Percentiles rank a stretch among this genome's conserved stretches.
These are phyloP conservation scores for Clavispora santaluciae DNA, from an alignment of 805 yeast species.

Conservation along the genomic window DNA sequence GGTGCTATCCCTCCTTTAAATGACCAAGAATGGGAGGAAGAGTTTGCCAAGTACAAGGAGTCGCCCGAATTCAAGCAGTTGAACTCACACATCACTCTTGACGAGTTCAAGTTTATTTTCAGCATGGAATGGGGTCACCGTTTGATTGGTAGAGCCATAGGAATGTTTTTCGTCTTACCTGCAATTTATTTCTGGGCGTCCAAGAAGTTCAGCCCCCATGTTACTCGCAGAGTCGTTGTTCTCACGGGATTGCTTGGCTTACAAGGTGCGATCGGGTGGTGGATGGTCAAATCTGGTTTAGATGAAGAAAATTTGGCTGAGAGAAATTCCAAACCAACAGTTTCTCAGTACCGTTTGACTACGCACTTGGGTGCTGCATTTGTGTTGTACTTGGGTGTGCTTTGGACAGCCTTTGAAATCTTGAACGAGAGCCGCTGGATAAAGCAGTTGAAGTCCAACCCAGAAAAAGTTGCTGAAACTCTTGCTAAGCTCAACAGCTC, in stretches of 20 bases:
- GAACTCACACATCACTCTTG: constrained; percentile 83
- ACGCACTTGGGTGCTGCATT: constrained; percentile 95
- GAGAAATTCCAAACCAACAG: constrained; percentile 92
- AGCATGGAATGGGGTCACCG: constrained; percentile 98
- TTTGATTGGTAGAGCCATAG: constrained; percentile 86
- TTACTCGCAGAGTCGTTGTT: constrained; percentile 63
- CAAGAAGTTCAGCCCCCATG: constrained; percentile 60
- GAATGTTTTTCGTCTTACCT: constrained; percentile 76
- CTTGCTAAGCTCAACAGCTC: constrained; percentile 62
- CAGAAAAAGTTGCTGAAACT: constrained; percentile 48
- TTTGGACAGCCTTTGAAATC: constrained; percentile 85
- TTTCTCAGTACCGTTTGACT: constrained; percentile 89
- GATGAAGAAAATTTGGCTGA: constrained; percentile 73
- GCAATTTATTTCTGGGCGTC: constrained; percentile 74
- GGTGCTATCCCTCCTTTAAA: constrained; percentile 88
- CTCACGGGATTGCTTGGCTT: constrained; percentile 77
- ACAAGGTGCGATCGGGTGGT: constrained; percentile 98
- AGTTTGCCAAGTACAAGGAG: constrained; percentile 72
- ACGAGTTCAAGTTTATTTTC: constrained; percentile 91
- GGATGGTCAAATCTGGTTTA: constrained; percentile 98
- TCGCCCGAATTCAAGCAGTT: constrained; percentile 90
- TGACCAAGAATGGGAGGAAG: constrained; percentile 79
- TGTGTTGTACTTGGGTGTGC: constrained; percentile 77
- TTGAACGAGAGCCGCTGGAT: constrained; percentile 68
- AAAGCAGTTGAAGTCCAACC: constrained; percentile 39